Base-by-base conservation (phyloP, 345 rosid species). In the Erysimum cheiranthoides region DNA sequence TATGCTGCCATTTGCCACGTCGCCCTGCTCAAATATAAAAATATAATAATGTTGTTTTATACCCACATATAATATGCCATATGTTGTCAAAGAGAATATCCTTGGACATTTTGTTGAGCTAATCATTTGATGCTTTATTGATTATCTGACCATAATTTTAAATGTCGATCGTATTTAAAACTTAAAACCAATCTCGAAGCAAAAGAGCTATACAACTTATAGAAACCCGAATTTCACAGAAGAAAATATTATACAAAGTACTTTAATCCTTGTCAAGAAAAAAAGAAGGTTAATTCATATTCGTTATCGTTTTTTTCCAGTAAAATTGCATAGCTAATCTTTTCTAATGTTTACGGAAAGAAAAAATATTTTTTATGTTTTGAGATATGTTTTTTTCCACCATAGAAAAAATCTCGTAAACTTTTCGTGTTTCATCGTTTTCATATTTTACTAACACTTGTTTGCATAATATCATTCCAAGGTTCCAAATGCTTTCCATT, bases 1-100 rank as follows among this genome's bases (percentile, higher is more conserved):
- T 49, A 2, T 68, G 57, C 49, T 35, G 63, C 47, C 62, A 54
- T 53, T 27, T 43, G 79, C 70, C 79, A 69, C 75, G 59, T 76
- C 56, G 62, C 36, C 34, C 4, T 52, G 11, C 57, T 61, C 64
- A 17, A 21, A 8, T 6, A 32, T 32, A 18, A 3, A 39, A 30
- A 10, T 45, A 21, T 13, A 16, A 9, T 57, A 36, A 32, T 32
- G 10, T 31, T 73, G 21, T 54, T n/a, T 52, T 65, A 43, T 74
- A 27, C 47, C 64, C 16, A 61, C 54, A 31, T 31, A 36, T 49
- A 40, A 39, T 61, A 36, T 50, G 58, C 56, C 66, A 36, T 12
- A 36, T 32, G 47, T 18, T 47, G 73, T 66, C 43, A 6, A 66
- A 47, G 47, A 32, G 74, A 75, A 60, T 75, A 75, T 58, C 61